Base-by-base conservation (phyloP, 1,284 basidiomycete genomes). In the Vanrija pseudolonga region DNA sequence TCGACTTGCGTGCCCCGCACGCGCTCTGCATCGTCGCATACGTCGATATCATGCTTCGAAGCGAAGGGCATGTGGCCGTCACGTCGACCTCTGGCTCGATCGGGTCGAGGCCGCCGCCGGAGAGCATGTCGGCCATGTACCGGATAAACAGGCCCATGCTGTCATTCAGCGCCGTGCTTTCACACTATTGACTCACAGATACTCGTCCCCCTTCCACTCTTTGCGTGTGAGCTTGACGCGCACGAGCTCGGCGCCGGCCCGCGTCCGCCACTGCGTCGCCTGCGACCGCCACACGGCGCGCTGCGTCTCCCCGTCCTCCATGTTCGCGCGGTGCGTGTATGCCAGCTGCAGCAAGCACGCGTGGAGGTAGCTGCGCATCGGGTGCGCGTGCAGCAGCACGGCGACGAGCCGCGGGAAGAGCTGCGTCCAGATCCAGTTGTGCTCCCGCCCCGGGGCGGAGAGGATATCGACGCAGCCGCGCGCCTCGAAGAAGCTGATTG, bases 351-450 rank as follows among this genome's bases (percentile, higher is more conserved):
- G 44, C n/a, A 63, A 54, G 9, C 51, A 56, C 6, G 51, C 32
- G 23, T 56, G 51, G 18, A 63, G 46, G 39, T 50, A 60, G 4
- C 32, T 12, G 11, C 32, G 32, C 40, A 9, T 50, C 8, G 20
- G 17, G 20, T 18, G 40, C 11, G 8, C 6, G 39, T 15, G 47
- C 6, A 19, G 6, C 1, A 17, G 57, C 49, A 36, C 56, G 50
- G 54, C 42, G 45, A 56, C 47, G 0, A 63, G 51, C 2, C 61
- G 53, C 2, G 61, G 59, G 45, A 63, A 60, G 8, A 63, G 47
- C 41, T 58, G 49, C 38, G 41, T 51, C 47, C 54, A 60, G 32
- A 63, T 60, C 61, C 59, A 60, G 50, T 63, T 63, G 47, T 56
- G 57, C 37, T 59, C 54, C n/a, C 50, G 38, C 20, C 52, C 51